These are phyloP conservation scores for Cotoneaster glaucophyllus DNA, from an alignment of 306 rosid species.

Conservation along the genomic window DNA sequence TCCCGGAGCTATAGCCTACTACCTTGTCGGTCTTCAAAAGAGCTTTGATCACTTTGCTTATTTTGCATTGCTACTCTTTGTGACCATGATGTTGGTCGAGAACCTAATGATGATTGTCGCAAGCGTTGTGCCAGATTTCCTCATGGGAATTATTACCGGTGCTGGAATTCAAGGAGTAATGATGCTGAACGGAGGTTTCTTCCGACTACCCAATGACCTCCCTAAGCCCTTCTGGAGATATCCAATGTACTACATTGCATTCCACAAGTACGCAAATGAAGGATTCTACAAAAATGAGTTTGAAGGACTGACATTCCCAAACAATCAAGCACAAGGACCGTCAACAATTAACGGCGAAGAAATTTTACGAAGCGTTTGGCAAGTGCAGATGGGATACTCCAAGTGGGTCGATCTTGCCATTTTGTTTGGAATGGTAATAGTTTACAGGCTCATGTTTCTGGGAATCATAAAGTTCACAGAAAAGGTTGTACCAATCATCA, in stretches of 20 bases:
- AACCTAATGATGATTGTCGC: slow-evolving; percentile 69
- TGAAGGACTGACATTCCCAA: slow-evolving; percentile 39
- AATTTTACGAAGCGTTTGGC: slow-evolving; percentile 33
- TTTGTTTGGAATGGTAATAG: slow-evolving; percentile 44
- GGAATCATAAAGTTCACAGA: slow-evolving; percentile 38
- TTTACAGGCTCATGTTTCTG: slow-evolving; percentile 41
- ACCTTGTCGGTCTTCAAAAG: slow-evolving; percentile 43
- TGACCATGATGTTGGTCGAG: slow-evolving; percentile 41
- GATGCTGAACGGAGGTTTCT: slow-evolving; percentile 66
- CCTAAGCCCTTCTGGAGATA: slow-evolving; percentile 60
- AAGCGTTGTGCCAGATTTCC: slow-evolving; percentile 44
- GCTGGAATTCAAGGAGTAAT: slow-evolving; percentile 55
- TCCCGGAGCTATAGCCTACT: slow-evolving; percentile 47
- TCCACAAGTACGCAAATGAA: slow-evolving; percentile 58
- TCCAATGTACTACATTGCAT: slow-evolving; percentile 51
- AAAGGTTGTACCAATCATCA: slow-evolving; percentile 28
- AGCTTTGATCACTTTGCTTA: slow-evolving; percentile 31
- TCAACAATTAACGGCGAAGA: slow-evolving; percentile 33
- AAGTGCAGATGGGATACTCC: slow-evolving; percentile 46
- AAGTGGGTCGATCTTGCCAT: slow-evolving; percentile 61
- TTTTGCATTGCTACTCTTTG: slow-evolving; percentile 36
- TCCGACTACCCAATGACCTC: slow-evolving; percentile 46
- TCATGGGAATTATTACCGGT: slow-evolving; percentile 47
- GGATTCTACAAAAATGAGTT: slow-evolving; percentile 66
- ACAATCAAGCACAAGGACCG: slow-evolving; percentile 16